phyloP scores from a whole-genome alignment of 495 filamentous ascomycete species.

The Talaromyces proteolyticus region DNA sequence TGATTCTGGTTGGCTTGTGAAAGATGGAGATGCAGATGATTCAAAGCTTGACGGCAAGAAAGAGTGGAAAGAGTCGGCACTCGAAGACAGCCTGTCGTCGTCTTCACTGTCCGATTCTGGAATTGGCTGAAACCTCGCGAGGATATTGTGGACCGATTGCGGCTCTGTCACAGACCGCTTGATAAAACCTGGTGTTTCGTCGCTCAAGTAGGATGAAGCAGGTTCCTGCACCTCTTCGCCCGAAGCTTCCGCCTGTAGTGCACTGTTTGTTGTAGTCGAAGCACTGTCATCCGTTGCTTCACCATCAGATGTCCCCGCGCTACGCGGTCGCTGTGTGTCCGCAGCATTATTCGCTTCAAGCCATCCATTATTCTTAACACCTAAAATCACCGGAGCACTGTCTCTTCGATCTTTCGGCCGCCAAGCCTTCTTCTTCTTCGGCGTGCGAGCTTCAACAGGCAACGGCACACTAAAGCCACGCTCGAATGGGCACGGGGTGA shows the following conservation, averaged over 20 bases:
- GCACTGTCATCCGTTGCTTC: slow-evolving; percentile 31
- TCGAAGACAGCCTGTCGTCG: slow-evolving; percentile 45
- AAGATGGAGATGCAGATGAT: slow-evolving; percentile 41
- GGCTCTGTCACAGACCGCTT: slow-evolving; percentile 28
- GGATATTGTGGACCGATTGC: slow-evolving; percentile 39
- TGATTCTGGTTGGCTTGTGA: slow-evolving; percentile 33
- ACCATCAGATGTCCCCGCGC: slow-evolving; percentile 15
- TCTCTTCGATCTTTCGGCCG: slow-evolving; percentile 53
- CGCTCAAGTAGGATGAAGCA: slow-evolving; percentile 10
- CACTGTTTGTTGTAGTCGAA: slow-evolving; percentile 17
- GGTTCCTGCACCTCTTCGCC: slow-evolving; percentile 16
- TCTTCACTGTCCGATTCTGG: slow-evolving; percentile 20
- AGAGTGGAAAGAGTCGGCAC: slow-evolving; percentile 57
- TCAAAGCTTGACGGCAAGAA: slow-evolving; percentile 44
- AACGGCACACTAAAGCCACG: slow-evolving; percentile 68
- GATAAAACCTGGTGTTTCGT: not conserved
- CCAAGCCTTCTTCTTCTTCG: slow-evolving; percentile 64
- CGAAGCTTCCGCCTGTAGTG: slow-evolving; percentile 14
- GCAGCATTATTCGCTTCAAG: slow-evolving; percentile 20
- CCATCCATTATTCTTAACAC: not conserved
- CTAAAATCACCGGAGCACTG: slow-evolving; percentile 13
- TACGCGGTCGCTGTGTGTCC: slow-evolving; percentile 15
- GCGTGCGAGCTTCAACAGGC: slow-evolving; percentile 61
- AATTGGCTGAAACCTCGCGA: slow-evolving; percentile 37
- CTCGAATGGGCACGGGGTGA: slow-evolving; percentile 80